These are phyloP conservation scores for Ulota crispa DNA, from an alignment of 225 moss, liverwort and hornwort genomes.

Conservation along the genomic window DNA sequence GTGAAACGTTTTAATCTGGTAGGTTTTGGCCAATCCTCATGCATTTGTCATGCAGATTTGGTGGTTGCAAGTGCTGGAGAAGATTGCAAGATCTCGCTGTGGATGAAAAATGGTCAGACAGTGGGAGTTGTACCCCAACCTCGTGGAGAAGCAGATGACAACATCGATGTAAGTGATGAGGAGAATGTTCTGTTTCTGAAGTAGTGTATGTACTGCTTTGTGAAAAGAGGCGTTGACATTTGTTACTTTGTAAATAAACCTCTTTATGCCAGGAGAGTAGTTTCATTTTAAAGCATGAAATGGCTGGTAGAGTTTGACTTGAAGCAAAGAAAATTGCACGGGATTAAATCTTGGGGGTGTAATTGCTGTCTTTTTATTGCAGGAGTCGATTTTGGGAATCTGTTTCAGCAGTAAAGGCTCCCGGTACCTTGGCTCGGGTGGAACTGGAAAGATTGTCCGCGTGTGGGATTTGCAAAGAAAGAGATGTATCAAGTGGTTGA, in stretches of 20 bases:
- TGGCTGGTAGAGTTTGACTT: not conserved
- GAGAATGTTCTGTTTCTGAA: not conserved
- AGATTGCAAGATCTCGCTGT: slow-evolving; percentile 96
- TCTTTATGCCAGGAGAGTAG: not conserved
- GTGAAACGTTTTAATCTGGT: not conserved
- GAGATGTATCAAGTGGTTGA: slow-evolving; percentile 99
- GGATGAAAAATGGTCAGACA: slow-evolving; percentile 97
- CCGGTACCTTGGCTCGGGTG: slow-evolving; percentile 95
- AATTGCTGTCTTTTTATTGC: slow-evolving; percentile 27
- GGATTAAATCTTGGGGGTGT: not conserved
- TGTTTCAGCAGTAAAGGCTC: slow-evolving; percentile 99
- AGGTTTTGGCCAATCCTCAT: slow-evolving; percentile 6
- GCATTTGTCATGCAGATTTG: slow-evolving; percentile 62
- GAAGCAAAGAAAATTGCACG: not conserved
- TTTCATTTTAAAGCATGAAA: not conserved
- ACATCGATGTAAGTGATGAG: slow-evolving; percentile 71
- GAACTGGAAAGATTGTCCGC: slow-evolving; percentile 93
- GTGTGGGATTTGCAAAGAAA: slow-evolving; percentile 97
- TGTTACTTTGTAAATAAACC: not conserved
- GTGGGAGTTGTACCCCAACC: slow-evolving; percentile 93
- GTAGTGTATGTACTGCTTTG: not conserved
- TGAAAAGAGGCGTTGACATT: not conserved
- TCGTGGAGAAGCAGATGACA: slow-evolving; percentile 83
- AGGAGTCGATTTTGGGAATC: slow-evolving; percentile 95
- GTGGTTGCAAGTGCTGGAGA: slow-evolving; percentile 99